These are phyloP conservation scores for Pythium coloratum DNA, from an alignment of 352 stramenopile genomes.

Conservation along the genomic window DNA sequence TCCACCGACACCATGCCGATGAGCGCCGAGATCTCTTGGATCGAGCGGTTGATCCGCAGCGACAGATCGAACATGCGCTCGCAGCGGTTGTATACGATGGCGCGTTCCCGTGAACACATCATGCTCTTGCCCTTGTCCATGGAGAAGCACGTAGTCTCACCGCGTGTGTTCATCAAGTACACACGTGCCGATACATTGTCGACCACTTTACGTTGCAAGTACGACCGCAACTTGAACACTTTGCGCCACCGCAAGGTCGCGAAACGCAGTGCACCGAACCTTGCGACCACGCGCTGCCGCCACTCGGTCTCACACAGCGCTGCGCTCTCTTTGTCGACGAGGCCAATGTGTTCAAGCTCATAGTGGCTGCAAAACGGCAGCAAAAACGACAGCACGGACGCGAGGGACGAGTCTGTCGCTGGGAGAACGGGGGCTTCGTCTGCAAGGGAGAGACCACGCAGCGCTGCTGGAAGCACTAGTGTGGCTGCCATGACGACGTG, in stretches of 20 bases:
- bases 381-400: constrained; percentile 47
- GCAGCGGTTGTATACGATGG: constrained; percentile 80
- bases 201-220: constrained; percentile 61
- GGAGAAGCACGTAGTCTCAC: constrained; percentile 69
- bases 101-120: constrained; percentile 78
- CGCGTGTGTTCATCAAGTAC: constrained; percentile 82
- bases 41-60: constrained; percentile 84
- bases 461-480: not conserved
- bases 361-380: constrained; percentile 43
- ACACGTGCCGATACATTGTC: constrained; percentile 61
- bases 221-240: constrained; percentile 64
- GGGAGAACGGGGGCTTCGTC: not conserved
- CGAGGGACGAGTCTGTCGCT: not conserved
- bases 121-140: constrained; percentile 52
- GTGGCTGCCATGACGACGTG: not conserved
- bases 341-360: constrained; percentile 47
- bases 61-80: constrained; percentile 88
- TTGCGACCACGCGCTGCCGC: constrained; percentile 49
- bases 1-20: constrained; percentile 82
- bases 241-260: constrained; percentile 54
- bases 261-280: constrained; percentile 58
- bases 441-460: not conserved
- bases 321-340: constrained; percentile 47
- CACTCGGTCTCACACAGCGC: constrained; percentile 61
- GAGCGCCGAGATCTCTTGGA: constrained; percentile 85